phyloP scores from a whole-genome alignment of 2,329 filamentous ascomycete species.

The Tolypocladium capitatum region DNA sequence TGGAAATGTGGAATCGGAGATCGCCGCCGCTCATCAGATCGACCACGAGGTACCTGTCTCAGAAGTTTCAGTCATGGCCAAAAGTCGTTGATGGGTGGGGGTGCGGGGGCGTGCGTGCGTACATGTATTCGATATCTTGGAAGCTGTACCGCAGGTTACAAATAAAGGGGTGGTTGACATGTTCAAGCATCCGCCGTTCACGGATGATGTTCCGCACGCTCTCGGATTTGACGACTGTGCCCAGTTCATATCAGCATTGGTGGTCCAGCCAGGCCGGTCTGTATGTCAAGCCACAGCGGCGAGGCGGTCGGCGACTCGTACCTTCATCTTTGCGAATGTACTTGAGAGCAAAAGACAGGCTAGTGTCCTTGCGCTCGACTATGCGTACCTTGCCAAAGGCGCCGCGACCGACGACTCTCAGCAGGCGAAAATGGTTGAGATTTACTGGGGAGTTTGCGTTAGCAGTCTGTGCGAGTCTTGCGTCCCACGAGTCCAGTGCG shows the following conservation, averaged over 20 bases:
- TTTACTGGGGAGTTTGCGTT: constrained; percentile 48
- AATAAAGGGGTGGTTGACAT: constrained; percentile 94
- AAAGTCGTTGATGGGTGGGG: background rate
- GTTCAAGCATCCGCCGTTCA: constrained; percentile 94
- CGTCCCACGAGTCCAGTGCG: background rate
- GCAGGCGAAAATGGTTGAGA: constrained; percentile 89
- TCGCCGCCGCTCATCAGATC: constrained; percentile 98
- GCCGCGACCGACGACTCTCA: constrained; percentile 92
- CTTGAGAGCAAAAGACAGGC: constrained; percentile 87
- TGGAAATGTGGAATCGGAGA: constrained; percentile 90
- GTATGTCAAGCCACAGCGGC: background rate
- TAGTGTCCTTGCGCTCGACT: constrained; percentile 92
- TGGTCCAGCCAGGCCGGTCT: background rate
- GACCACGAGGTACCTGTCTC: constrained; percentile 78
- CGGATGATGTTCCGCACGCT: constrained; percentile 97
- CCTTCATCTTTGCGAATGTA: constrained; percentile 99
- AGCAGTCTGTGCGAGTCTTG: constrained; percentile 1
- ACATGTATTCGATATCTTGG: constrained; percentile 98
- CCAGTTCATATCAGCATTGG: constrained; percentile 5
- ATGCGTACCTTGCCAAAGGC: constrained; percentile 98
- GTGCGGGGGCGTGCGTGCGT: constrained; percentile 56
- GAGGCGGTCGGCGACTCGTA: constrained; percentile 17
- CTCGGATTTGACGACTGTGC: constrained; percentile 85
- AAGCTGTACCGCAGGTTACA: constrained; percentile 98
- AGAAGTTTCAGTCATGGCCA: background rate